phyloP scores from a whole-genome alignment of 2,329 filamentous ascomycete species.

The Pezicula carpinea region DNA sequence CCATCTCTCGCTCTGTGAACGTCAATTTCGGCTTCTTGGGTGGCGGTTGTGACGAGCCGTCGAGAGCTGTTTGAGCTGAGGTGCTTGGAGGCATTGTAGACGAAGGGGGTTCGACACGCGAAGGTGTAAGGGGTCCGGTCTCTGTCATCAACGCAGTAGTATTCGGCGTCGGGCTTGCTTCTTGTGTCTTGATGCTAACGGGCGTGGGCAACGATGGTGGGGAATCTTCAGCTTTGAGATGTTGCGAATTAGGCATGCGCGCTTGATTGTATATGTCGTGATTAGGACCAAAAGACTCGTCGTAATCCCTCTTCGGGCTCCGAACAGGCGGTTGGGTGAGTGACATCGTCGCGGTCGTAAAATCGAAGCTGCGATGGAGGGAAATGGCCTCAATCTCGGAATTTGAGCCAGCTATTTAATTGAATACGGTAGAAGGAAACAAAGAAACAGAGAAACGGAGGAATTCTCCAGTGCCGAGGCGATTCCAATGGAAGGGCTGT shows the following conservation, averaged over 20 bases:
- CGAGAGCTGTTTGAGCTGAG: slow-evolving; percentile 19
- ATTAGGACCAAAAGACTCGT: neutral
- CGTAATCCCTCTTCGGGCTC: neutral
- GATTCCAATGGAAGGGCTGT: too few relatives aligned
- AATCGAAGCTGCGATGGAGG: too few relatives aligned
- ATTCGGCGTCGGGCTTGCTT: slow-evolving; percentile 15
- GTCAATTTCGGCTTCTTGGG: slow-evolving; percentile 6
- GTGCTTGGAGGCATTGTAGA: neutral
- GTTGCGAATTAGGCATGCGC: neutral
- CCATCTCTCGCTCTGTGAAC: slow-evolving; percentile 26
- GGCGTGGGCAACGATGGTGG: slow-evolving; percentile 7
- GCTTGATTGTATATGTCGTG: too few relatives aligned
- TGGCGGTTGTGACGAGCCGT: slow-evolving; percentile 8
- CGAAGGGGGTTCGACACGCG: slow-evolving; percentile 3
- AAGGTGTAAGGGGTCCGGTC: slow-evolving; percentile 14
- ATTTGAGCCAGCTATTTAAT: too few relatives aligned
- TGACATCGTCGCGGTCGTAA: neutral
- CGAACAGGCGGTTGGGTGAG: neutral
- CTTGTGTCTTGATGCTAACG: slow-evolving; percentile 7
- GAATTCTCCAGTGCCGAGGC: too few relatives aligned
- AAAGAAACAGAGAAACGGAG: too few relatives aligned
- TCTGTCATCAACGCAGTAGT: slow-evolving; percentile 17
- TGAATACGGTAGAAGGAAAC: too few relatives aligned
- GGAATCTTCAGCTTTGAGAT: neutral
- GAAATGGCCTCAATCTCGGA: too few relatives aligned